Percentiles rank a stretch among this genome's conserved stretches.
Evolutionary conservation across 2,329 filamentous ascomycete species (phyloP).

Genomic region (Sporothrix dimorphospora): DNA sequence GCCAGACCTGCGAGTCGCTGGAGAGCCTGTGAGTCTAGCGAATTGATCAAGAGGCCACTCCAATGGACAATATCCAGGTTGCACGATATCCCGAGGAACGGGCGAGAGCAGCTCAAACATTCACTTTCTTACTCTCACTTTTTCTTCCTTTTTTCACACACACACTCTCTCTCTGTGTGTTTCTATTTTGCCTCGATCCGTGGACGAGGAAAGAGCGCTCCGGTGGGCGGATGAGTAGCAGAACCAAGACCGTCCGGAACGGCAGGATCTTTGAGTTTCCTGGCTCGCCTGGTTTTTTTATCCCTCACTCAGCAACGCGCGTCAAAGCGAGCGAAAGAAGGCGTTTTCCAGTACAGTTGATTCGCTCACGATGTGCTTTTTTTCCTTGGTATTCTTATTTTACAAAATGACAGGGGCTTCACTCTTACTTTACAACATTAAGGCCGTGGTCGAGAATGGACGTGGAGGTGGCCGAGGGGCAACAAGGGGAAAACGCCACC

Average conservation of each 20-base stretch:
- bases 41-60: too few species aligned
- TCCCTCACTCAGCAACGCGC: conserved; percentile 4
- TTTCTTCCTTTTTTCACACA: neutral
- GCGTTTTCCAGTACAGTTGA: neutral
- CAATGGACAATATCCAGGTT: neutral
- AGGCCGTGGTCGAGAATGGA: neutral
- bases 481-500: neutral
- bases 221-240: neutral
- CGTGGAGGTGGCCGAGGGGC: neutral
- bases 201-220: neutral
- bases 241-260: neutral
- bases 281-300: neutral
- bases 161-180: neutral
- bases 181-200: neutral
- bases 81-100: neutral
- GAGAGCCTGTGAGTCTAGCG: neutral
- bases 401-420: neutral
- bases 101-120: neutral
- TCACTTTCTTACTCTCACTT: neutral
- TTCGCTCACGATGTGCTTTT: neutral
- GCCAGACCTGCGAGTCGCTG: neutral
- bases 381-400: neutral
- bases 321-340: neutral
- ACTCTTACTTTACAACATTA: neutral
- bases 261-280: neutral